phyloP scores from a whole-genome alignment of 2,329 filamentous ascomycete genomes.

The Fusarium pseudonygamai region DNA sequence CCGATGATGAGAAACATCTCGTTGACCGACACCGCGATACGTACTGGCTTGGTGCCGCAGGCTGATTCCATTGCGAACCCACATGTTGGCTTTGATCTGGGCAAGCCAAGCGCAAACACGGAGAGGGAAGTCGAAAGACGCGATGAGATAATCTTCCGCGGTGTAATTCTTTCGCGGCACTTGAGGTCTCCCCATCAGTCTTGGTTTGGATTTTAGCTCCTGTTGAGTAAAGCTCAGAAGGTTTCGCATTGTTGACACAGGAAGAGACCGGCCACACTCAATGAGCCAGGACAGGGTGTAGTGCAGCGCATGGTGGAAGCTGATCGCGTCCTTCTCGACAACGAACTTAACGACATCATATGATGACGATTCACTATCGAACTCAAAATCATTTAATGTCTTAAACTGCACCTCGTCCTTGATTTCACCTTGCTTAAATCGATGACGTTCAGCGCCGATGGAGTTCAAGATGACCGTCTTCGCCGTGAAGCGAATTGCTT shows the following conservation, averaged over 20 bases:
- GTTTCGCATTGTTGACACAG: conserved; percentile 70
- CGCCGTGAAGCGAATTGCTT: conserved; percentile 77
- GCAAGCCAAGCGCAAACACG: conserved; percentile 95
- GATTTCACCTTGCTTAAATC: conserved; percentile 88
- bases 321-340: conserved; percentile 90
- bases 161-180: conserved; percentile 66
- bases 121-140: conserved; percentile 91
- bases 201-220: conserved; percentile 73
- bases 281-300: conserved; percentile 97
- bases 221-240: conserved; percentile 77
- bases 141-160: conserved; percentile 83
- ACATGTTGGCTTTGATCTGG: conserved; percentile 98
- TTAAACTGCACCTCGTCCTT: conserved; percentile 89
- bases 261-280: conserved; percentile 84
- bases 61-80: conserved; percentile 97
- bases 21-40: conserved; percentile 87
- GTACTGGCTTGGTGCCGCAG: conserved; percentile 94
- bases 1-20: conserved; percentile 92
- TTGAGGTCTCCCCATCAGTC: conserved; percentile 67
- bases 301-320: conserved; percentile 96
- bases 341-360: conserved; percentile 85
- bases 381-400: conserved; percentile 79
- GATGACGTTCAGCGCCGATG: conserved; percentile 83
- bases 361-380: conserved; percentile 66
- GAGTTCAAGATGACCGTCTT: conserved; percentile 90